These are phyloP conservation scores for Hanseniaspora pseudoguilliermondii DNA, from an alignment of 805 yeast species.

Conservation along the genomic window DNA sequence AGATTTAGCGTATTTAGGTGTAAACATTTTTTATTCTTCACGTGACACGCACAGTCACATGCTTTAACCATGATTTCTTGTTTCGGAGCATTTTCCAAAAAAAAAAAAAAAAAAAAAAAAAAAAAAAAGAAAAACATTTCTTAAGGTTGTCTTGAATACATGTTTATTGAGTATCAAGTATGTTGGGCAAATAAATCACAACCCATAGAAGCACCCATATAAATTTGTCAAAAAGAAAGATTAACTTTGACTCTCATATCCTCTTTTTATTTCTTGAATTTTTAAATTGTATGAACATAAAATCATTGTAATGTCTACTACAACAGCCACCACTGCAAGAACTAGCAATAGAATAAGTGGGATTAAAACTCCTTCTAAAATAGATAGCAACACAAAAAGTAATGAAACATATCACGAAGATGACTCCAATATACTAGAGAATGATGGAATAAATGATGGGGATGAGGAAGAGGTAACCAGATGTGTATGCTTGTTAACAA, in stretches of 20 bases:
- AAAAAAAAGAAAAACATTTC: too few species aligned
- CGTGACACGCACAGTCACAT: neutral
- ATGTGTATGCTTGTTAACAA: constrained; percentile 34
- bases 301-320: neutral
- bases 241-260: too few species aligned
- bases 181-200: too few species aligned
- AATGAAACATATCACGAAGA: neutral
- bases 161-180: neutral
- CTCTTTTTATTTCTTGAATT: too few species aligned
- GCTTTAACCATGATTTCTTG: neutral
- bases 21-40: neutral
- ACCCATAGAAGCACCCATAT: neutral
- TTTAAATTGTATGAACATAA: too few species aligned
- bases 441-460: constrained; percentile 21
- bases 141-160: neutral
- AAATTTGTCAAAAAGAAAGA: too few species aligned
- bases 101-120: neutral
- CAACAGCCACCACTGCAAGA: neutral
- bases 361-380: neutral
- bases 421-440: neutral
- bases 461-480: constrained; percentile 34
- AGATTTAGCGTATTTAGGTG: neutral
- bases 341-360: neutral
- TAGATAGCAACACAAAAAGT: neutral
- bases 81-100: neutral